phyloP scores from a whole-genome alignment of 2,329 filamentous ascomycete genomes.

The Bimuria novae-zelandiae region DNA sequence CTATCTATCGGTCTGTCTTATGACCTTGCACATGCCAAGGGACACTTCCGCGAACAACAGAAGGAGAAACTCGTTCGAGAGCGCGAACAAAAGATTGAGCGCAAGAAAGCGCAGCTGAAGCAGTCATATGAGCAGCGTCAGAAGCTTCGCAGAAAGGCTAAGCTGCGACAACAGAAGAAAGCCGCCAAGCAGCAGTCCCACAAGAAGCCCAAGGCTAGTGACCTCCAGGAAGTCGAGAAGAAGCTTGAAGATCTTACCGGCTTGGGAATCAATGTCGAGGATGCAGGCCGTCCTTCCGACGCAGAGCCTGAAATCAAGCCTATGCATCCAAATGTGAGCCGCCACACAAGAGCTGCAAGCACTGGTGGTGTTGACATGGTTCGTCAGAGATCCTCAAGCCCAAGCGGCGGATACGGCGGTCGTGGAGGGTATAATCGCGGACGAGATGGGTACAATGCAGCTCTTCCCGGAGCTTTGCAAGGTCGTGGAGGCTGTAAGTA shows the following conservation, averaged over 20 bases:
- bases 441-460: constrained; percentile 42
- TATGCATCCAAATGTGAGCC: constrained; percentile 30
- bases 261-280: constrained; percentile 42
- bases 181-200: constrained; percentile 37
- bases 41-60: constrained; percentile 59
- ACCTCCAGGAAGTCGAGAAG: constrained; percentile 33
- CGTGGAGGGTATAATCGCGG: constrained; percentile 42
- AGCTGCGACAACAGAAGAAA: constrained; percentile 46
- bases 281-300: constrained; percentile 31
- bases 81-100: constrained; percentile 44
- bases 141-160: constrained; percentile 44
- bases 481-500: constrained; percentile 34
- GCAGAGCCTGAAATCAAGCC: constrained; percentile 36
- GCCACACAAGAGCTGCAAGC: constrained; percentile 37
- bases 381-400: constrained; percentile 37
- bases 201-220: constrained; percentile 25
- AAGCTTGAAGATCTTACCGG: constrained; percentile 36
- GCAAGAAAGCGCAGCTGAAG: constrained; percentile 44
- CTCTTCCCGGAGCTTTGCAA: constrained; percentile 33
- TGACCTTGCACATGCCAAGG: constrained; percentile 72
- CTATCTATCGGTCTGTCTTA: constrained; percentile 71
- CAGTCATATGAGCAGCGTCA: constrained; percentile 42
- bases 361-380: constrained; percentile 25
- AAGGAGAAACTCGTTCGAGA: constrained; percentile 48
- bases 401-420: constrained; percentile 35